Evolutionary conservation across 2,329 filamentous ascomycete genomes (phyloP).

Genomic region (Bimuria novae-zelandiae): DNA sequence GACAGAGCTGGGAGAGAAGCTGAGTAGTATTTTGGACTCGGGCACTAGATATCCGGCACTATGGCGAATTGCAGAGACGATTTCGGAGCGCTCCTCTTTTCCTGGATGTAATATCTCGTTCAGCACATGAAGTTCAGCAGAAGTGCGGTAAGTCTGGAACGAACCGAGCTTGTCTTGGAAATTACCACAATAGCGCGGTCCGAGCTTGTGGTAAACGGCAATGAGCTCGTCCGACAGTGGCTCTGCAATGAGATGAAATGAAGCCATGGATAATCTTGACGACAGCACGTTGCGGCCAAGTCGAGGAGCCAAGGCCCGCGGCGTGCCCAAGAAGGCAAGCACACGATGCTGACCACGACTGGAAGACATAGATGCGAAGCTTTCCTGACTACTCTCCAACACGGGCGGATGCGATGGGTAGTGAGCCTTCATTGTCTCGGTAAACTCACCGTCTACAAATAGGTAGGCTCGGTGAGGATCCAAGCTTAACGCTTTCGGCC

Average conservation of each 20-base stretch:
- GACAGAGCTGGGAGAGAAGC: conserved; percentile 78
- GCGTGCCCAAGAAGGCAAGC: conserved; percentile 92
- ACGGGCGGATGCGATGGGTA: conserved; percentile 79
- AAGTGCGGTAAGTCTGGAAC: conserved; percentile 95
- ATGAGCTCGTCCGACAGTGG: conserved; percentile 88
- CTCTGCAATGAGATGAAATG: conserved; percentile 86
- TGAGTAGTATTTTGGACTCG: conserved; percentile 80
- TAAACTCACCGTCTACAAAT: conserved; percentile 91
- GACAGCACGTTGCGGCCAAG: conserved; percentile 73
- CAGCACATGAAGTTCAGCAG: conserved; percentile 83
- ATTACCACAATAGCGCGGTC: conserved; percentile 90
- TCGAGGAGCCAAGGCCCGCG: conserved; percentile 79
- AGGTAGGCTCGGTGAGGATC: conserved; percentile 80
- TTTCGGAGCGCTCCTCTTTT: conserved; percentile 89
- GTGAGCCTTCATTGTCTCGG: conserved; percentile 85
- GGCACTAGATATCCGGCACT: conserved; percentile 82
- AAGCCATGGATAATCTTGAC: conserved; percentile 87
- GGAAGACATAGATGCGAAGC: conserved; percentile 70
- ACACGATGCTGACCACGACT: conserved; percentile 67
- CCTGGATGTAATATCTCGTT: conserved; percentile 90
- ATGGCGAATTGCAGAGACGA: conserved; percentile 82
- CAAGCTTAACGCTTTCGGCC: conserved; percentile 68
- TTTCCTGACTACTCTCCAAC: conserved; percentile 66
- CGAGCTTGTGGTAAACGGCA: conserved; percentile 86
- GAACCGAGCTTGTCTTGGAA: conserved; percentile 95